Conservation (phyloP, 2,329 filamentous ascomycete species). For the Aureobasidium mangrovei region DNA sequence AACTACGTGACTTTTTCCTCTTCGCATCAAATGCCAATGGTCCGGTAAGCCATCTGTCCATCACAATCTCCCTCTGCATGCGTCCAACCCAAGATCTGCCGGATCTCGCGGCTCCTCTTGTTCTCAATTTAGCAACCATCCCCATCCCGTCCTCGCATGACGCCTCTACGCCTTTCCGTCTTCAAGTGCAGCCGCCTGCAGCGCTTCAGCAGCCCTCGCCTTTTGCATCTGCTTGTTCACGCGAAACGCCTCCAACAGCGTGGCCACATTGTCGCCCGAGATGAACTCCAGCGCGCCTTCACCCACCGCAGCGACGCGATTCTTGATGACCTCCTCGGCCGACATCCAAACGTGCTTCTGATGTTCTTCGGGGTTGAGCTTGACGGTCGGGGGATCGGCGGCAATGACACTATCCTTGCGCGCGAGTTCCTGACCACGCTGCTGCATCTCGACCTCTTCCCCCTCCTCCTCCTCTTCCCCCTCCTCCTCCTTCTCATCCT, state of each 20-base stretch:
- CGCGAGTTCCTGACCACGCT: neutral
- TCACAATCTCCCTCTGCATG: neutral
- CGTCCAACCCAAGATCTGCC: neutral
- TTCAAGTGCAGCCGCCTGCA: neutral
- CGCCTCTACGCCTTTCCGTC: neutral
- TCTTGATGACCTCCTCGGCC: slow-evolving; percentile 32
- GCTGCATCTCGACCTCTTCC: neutral
- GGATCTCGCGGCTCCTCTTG: neutral
- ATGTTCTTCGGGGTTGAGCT: slow-evolving; percentile 35
- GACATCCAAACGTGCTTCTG: slow-evolving; percentile 32
- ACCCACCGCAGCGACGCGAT: slow-evolving; percentile 16
- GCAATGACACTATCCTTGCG: slow-evolving; percentile 10
- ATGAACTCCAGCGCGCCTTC: slow-evolving; percentile 29
- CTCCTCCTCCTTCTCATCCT: neutral
- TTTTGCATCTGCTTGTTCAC: slow-evolving; percentile 14
- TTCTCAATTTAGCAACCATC: neutral
- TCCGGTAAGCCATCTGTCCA: neutral
- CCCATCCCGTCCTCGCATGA: neutral
- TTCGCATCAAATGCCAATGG: neutral
- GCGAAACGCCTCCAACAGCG: slow-evolving; percentile 16
- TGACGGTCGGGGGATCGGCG: slow-evolving; percentile 1
- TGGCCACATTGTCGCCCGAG: neutral
- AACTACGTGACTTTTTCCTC: neutral
- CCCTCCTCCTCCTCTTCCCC: neutral
- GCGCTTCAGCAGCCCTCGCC: neutral